Evolutionary conservation across 2,329 filamentous ascomycete species (phyloP), one percentile per base, ranked within the genome.

Genomic region (Xylaria sp.): DNA sequence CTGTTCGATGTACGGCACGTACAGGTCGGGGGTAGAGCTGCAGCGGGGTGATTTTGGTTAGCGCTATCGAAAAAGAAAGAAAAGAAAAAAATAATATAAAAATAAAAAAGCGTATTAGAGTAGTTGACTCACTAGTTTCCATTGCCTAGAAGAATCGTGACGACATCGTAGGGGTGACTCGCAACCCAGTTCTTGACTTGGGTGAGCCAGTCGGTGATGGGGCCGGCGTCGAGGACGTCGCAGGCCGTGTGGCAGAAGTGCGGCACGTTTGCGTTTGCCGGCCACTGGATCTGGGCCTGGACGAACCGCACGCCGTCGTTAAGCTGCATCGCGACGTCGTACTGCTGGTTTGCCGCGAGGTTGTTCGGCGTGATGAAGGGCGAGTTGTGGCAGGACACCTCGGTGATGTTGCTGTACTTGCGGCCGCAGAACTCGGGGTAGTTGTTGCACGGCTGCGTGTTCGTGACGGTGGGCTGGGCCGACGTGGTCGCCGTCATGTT

Each of bases 191-290:
- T 70, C 34, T 78, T 79, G 11, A 96, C 88, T 0, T 77, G 79
- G 6, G 76, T 76, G 29, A 97, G 84, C 76, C 91, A 94, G 40
- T 83, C 76, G 49, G 87, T 84, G 46, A 94, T 88, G 7, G 89
- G 86, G 0, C 93, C 92, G 1, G 83, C 90, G 63, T 96, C 87
- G 26, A 96, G 82, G 2, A 96, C 76, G 61, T 91, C 83, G 73
- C 92, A 97, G 42, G 82, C 86, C 1, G 89, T 90, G 71, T 97
- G 92, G 72, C 92, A 97, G 65, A 94, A 91, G 72, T 91, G 89
- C 42, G 82, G 82, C 21, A 69, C 73, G 1, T 75, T 76, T 37
- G 70, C 74, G 61, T 81, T 78, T 19, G 60, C 63, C 1, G 80
- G 78, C 71, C 76, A 86, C 56, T 86, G 84, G 48, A 87, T 86